Evolutionary conservation across 805 yeast species (phyloP).

Genomic region (Wickerhamiella musiphila): DNA sequence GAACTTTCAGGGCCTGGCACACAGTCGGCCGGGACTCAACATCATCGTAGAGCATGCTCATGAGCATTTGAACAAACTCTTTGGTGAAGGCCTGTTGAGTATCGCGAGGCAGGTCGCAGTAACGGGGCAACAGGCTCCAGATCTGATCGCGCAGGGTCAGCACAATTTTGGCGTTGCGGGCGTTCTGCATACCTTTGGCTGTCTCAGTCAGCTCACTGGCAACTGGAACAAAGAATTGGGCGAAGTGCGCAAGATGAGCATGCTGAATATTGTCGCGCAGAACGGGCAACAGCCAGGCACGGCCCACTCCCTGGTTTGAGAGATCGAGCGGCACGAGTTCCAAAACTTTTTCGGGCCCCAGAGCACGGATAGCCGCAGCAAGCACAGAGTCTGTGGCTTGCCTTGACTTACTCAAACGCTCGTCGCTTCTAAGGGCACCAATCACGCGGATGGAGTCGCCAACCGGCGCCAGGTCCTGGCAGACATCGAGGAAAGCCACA

Average conservation of each 20-base stretch:
- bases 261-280: slow-evolving; percentile 70
- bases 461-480: slow-evolving; percentile 52
- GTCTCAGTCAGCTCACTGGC: slow-evolving; percentile 19
- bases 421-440: slow-evolving; percentile 77
- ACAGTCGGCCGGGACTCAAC: slow-evolving; percentile 64
- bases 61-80: slow-evolving; percentile 57
- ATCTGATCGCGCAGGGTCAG: slow-evolving; percentile 78
- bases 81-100: slow-evolving; percentile 45
- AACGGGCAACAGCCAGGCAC: slow-evolving; percentile 90
- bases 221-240: slow-evolving; percentile 47
- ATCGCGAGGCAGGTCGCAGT: slow-evolving; percentile 75
- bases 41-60: slow-evolving; percentile 57
- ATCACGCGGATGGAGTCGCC: slow-evolving; percentile 51
- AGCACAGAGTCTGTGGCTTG: slow-evolving; percentile 67
- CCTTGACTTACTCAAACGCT: slow-evolving; percentile 44
- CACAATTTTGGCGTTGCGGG: slow-evolving; percentile 60
- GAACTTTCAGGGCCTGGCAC: slow-evolving; percentile 60
- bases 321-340: slow-evolving; percentile 64
- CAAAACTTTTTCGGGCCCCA: slow-evolving; percentile 79
- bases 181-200: slow-evolving; percentile 17
- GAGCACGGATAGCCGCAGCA: slow-evolving; percentile 54
- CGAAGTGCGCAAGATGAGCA: slow-evolving; percentile 50
- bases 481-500: slow-evolving; percentile 40
- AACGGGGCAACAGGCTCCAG: slow-evolving; percentile 81
- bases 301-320: slow-evolving; percentile 44